Percentiles rank a stretch among this genome's conserved stretches.
phyloP scores from a whole-genome alignment of 352 stramenopile genomes.

The Hyphochytrium catenoides region DNA sequence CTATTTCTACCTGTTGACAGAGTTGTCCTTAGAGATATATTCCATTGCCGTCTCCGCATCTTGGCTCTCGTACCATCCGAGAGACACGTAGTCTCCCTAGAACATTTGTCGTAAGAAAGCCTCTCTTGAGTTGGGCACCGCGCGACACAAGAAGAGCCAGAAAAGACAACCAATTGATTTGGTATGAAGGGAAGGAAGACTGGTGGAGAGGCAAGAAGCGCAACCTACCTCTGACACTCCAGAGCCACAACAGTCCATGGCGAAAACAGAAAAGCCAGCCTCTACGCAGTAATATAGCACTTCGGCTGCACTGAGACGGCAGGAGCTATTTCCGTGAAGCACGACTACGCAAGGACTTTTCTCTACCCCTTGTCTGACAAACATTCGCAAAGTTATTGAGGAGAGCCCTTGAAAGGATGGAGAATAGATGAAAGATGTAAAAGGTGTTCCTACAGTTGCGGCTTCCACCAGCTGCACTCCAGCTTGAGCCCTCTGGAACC shows the following conservation, averaged over 20 bases:
- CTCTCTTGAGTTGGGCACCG: too few relatives aligned
- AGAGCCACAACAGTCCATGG: slow-evolving; percentile 43
- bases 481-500: slow-evolving; percentile 37
- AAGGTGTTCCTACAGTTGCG: too few relatives aligned
- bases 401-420: not conserved
- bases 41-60: slow-evolving; percentile 42
- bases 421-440: slow-evolving; percentile 9
- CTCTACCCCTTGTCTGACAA: slow-evolving; percentile 3
- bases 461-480: slow-evolving; percentile 63
- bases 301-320: slow-evolving; percentile 31
- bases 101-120: too few relatives aligned
- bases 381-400: not conserved
- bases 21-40: too few relatives aligned
- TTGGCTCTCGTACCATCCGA: slow-evolving; percentile 39
- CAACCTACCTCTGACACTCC: slow-evolving; percentile 23
- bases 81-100: slow-evolving; percentile 47
- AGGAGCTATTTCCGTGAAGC: slow-evolving; percentile 56
- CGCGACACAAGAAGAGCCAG: too few relatives aligned
- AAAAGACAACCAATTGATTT: not conserved
- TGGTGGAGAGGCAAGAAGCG: not conserved
- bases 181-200: not conserved
- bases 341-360: slow-evolving; percentile 46
- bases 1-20: too few relatives aligned
- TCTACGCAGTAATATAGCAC: slow-evolving; percentile 27
- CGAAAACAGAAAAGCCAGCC: slow-evolving; percentile 50